Percentiles rank a stretch among this genome's conserved stretches.
Evolutionary conservation across 306 rosid species (phyloP).

Genomic region (Dryas drummondii): DNA sequence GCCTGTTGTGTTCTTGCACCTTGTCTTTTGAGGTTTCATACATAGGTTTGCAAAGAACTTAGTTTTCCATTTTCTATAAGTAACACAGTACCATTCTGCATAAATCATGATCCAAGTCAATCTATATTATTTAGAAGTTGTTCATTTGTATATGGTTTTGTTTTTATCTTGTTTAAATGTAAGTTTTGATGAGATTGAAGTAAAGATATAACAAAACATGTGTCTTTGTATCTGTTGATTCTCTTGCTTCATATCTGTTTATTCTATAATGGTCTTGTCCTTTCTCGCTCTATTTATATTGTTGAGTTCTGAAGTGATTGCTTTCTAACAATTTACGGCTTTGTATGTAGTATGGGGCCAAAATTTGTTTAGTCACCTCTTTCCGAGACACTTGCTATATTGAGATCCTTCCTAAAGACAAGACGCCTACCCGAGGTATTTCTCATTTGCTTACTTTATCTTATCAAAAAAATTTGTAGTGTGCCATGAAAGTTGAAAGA

Average conservation of each 20-base stretch:
- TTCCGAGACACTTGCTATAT: slow-evolving; percentile 85
- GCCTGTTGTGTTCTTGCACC: not conserved
- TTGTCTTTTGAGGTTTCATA: not conserved
- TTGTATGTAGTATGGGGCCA: slow-evolving; percentile 73
- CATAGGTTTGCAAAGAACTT: not conserved
- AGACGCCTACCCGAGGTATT: slow-evolving; percentile 61
- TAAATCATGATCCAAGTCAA: not conserved
- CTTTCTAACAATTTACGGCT: slow-evolving; percentile 31
- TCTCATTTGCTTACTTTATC: slow-evolving; percentile 19
- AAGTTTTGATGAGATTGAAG: not conserved
- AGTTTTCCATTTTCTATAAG: not conserved
- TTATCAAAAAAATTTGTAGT: not conserved
- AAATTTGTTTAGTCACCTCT: slow-evolving; percentile 87
- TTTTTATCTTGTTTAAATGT: not conserved
- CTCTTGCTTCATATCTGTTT: not conserved
- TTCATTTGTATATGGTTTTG: not conserved
- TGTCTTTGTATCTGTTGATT: too few species aligned
- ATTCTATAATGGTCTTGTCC: not conserved
- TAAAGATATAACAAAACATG: not conserved
- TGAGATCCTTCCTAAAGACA: slow-evolving; percentile 88
- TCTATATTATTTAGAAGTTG: not conserved
- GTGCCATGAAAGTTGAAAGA: not conserved
- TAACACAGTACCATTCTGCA: not conserved
- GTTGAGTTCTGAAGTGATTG: slow-evolving; percentile 9
- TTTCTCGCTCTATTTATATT: slow-evolving; percentile 3